These are phyloP conservation scores for Boletus speciosus DNA, from an alignment of 768 basidiomycete genomes.

Conservation along the genomic window DNA sequence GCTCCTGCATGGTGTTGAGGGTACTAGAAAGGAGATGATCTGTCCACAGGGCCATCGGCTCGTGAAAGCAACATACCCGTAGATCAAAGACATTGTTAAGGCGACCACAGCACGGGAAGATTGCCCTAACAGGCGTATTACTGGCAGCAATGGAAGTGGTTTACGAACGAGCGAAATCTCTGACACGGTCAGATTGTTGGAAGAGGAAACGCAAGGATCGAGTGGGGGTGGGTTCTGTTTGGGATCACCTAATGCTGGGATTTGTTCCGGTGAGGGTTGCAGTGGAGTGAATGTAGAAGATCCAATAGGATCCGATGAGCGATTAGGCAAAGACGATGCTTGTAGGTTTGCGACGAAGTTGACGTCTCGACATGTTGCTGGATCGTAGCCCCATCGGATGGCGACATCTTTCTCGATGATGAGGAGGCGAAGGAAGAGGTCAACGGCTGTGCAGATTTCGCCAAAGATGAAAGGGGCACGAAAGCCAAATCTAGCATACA, in stretches of 20 bases:
- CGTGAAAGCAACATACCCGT: slow-evolving; percentile 43
- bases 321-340: background rate
- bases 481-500: slow-evolving; percentile 55
- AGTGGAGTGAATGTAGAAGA: background rate
- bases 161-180: slow-evolving; percentile 16
- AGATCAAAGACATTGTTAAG: slow-evolving; percentile 44
- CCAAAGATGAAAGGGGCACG: slow-evolving; percentile 59
- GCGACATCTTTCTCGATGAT: slow-evolving; percentile 56
- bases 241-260: background rate
- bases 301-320: background rate
- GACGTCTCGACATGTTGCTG: slow-evolving; percentile 22
- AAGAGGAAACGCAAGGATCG: background rate
- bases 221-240: background rate
- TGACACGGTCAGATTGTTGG: background rate
- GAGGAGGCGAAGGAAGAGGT: slow-evolving; percentile 52
- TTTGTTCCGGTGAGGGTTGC: background rate
- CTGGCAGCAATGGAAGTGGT: slow-evolving; percentile 38
- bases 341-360: slow-evolving; percentile 4
- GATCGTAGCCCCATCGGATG: slow-evolving; percentile 45
- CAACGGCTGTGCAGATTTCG: slow-evolving; percentile 42
- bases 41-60: background rate
- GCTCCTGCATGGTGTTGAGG: slow-evolving; percentile 49
- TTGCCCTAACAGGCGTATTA: slow-evolving; percentile 40
- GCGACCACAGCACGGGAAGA: slow-evolving; percentile 50
- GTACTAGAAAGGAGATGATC: slow-evolving; percentile 33